phyloP scores from a whole-genome alignment of 331 rosid species.

The Spiraea crenata region DNA sequence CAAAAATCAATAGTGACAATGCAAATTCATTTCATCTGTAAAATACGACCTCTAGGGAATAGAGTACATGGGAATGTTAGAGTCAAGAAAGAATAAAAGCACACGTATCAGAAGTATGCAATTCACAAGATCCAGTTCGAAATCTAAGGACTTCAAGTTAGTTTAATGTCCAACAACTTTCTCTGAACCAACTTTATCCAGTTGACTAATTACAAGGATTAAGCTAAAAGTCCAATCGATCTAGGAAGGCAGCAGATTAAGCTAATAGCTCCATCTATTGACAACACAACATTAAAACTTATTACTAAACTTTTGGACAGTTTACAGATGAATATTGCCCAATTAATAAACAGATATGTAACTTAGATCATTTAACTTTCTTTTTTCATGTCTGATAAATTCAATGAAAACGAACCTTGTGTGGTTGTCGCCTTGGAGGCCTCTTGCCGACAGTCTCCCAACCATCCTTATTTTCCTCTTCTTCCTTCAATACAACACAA shows the following conservation, averaged over 20 bases:
- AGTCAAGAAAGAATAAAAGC: not conserved
- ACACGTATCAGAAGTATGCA: not conserved
- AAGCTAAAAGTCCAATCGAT: not conserved
- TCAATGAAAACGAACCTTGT: conserved; percentile 54
- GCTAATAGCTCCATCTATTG: not conserved
- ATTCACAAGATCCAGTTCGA: not conserved
- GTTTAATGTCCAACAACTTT: not conserved
- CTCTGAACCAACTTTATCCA: not conserved
- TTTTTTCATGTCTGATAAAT: conserved; percentile 10
- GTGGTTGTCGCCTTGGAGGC: conserved; percentile 44
- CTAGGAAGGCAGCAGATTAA: not conserved
- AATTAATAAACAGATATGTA: conserved; percentile 7
- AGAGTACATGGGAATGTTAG: not conserved
- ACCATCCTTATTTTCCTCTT: conserved; percentile 47
- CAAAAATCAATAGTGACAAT: conserved; percentile 8
- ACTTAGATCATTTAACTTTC: conserved; percentile 7
- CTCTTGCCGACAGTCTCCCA: conserved; percentile 82
- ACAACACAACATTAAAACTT: not conserved
- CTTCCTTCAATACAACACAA: conserved; percentile 37
- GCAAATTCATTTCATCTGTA: not conserved
- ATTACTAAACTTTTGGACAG: not conserved
- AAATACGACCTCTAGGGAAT: not conserved
- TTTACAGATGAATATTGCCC: not conserved
- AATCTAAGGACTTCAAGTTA: not conserved
- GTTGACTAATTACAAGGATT: not conserved